phyloP scores from a whole-genome alignment of 1,284 basidiomycete genomes.

The Tilletia caries region DNA sequence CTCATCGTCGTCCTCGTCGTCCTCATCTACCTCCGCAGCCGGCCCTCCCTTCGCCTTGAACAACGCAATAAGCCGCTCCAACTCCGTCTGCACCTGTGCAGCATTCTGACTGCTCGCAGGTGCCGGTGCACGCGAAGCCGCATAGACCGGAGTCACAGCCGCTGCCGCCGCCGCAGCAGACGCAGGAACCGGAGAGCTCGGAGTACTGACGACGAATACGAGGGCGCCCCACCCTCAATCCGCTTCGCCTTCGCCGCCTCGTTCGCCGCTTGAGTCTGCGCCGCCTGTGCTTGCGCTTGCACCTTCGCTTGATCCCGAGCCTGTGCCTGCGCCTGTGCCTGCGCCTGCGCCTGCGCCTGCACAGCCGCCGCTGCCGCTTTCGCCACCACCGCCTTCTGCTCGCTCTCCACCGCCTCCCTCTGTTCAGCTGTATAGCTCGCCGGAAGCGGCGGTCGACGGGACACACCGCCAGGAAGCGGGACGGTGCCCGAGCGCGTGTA shows the following conservation, averaged over 20 bases:
- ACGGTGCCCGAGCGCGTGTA: constrained; percentile 3
- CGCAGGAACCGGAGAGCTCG: no score
- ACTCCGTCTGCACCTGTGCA: constrained; percentile 32
- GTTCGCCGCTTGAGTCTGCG: neutral
- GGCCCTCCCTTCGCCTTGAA: constrained; percentile 22
- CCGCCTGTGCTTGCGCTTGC: neutral
- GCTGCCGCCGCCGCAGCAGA: no score
- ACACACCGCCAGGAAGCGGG: neutral
- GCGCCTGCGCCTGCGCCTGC: neutral
- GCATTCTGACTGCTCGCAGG: constrained; percentile 3
- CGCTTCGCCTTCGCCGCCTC: no score
- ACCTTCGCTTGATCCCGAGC: neutral
- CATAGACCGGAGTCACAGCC: no score
- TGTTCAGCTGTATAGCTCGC: constrained; percentile 5
- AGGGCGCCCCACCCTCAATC: no score
- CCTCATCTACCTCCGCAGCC: neutral
- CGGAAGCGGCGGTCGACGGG: neutral
- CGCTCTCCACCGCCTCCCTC: constrained; percentile 2
- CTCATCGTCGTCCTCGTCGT: constrained; percentile 18
- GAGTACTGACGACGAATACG: no score
- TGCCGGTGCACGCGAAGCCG: no score
- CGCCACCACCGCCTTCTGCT: neutral
- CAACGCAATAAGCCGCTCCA: constrained; percentile 41
- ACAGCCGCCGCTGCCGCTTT: neutral
- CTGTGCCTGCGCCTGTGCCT: neutral